Base-by-base conservation (phyloP, 2,329 filamentous ascomycete genomes). In the Aspergillus nomiae region DNA sequence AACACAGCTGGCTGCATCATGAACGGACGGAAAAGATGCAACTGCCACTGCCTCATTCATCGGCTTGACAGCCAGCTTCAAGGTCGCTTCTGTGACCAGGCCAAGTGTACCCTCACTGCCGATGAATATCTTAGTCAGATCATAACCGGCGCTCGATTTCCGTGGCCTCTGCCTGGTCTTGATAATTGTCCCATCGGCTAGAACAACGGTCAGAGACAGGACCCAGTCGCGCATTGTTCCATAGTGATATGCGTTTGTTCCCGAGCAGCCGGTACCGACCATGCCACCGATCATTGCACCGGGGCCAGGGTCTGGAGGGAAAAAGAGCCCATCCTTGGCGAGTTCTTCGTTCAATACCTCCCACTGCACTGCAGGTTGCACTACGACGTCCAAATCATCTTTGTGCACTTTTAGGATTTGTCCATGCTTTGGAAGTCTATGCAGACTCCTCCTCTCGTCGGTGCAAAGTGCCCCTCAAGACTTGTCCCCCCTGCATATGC, bases 171-270 rank as follows among this genome's bases (percentile, higher is more conserved):
- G 92, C 65, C 91, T 86, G 11, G 94, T 97, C 83, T 94, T 94
- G 79, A 97, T 89, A 58, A 97, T 79, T 1, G 93, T 96, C 56
- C 94, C 94, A 77, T 97, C 94, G n/a, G 93, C 93, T 70, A 97
- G 84, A 14, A 97, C 93, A 5, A 96, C 92, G 0, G 93, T 97
- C 68, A 97, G 80, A 59, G 87, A 90, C 28, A 96, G 81, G 11
- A 97, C 94, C 93, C 93, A 97, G 74, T 97, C 93, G 66, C 92
- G 89, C 92, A 97, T 97, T 2, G 93, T 97, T 65, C 93, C 94
- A 77, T 96, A 97, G 62, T 92, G 86, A 81, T 96, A 96, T 14
- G 93, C 90, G 75, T 97, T 97, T 19, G 93, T 97, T 63, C 93
- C 93, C 2, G 80, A 83, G 65, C 82, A 84, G 54, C 81, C 81